Conservation (phyloP, 31 red algal species). For the Porphyra umbilicalis region DNA sequence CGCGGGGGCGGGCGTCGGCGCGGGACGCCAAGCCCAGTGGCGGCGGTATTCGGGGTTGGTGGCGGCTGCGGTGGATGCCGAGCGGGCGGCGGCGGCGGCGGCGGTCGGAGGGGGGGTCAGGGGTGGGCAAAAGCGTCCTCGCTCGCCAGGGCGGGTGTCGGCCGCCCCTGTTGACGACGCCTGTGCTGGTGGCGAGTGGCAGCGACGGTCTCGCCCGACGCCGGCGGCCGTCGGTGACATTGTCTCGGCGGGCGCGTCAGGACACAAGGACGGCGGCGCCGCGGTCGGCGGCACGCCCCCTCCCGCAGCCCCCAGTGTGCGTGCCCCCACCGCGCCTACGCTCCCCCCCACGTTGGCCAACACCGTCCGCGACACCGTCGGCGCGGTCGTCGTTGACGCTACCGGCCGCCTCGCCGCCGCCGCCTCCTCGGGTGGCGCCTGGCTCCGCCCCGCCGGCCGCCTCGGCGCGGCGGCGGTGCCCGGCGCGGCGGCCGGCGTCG, state of each 20-base stretch:
- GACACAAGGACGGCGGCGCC: too few species aligned
- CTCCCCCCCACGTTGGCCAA: too few species aligned
- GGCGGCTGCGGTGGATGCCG: background rate
- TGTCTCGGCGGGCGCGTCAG: too few species aligned
- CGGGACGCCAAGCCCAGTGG: background rate
- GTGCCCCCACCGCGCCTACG: too few species aligned
- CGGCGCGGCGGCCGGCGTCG: background rate
- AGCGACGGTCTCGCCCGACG: too few species aligned
- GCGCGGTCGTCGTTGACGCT: background rate
- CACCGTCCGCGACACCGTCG: background rate
- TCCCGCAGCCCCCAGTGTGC: too few species aligned
- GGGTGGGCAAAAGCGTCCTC: background rate
- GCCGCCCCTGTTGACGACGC: too few species aligned
- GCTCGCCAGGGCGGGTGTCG: too few species aligned
- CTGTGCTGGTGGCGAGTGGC: too few species aligned
- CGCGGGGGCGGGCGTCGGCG: background rate
- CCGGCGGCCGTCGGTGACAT: too few species aligned
- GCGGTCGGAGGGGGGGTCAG: background rate
- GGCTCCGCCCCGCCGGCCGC: background rate
- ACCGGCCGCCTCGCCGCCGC: background rate
- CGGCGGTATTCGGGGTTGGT: background rate
- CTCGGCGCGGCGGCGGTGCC: background rate
- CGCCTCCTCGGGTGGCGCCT: background rate
- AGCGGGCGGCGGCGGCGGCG: too few species aligned
- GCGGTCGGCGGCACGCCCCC: too few species aligned